A percentile compares a stretch with the other conserved stretches of the same genome.
Evolutionary conservation across 2,329 filamentous ascomycete species (phyloP).

Genomic region (Sclerotinia borealis): DNA sequence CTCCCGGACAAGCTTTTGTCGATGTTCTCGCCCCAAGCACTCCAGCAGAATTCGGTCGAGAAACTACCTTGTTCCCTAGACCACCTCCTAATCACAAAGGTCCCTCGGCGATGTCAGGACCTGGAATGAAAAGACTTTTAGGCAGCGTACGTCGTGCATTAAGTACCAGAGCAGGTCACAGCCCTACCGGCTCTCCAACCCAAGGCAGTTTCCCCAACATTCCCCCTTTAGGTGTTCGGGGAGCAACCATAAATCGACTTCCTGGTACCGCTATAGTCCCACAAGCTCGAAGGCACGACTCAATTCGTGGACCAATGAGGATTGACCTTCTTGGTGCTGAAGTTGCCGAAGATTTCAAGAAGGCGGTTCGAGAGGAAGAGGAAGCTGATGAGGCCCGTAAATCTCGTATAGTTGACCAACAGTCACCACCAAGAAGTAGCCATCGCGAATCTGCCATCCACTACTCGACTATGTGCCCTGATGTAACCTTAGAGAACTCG

Average conservation of each 20-base stretch:
- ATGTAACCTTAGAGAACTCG: slow-evolving; percentile 21
- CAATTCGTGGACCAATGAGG: slow-evolving; percentile 50
- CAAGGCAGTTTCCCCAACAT: slow-evolving; percentile 32
- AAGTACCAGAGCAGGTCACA: slow-evolving; percentile 44
- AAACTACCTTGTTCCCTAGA: slow-evolving; percentile 46
- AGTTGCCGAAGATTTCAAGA: slow-evolving; percentile 72
- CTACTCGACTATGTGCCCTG: slow-evolving; percentile 26
- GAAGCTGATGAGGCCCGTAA: slow-evolving; percentile 34
- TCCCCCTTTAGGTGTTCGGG: slow-evolving; percentile 30
- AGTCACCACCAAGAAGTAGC: slow-evolving; percentile 16
- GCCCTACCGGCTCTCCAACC: slow-evolving; percentile 30
- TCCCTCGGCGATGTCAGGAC: slow-evolving; percentile 56
- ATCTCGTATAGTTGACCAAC: slow-evolving; percentile 22
- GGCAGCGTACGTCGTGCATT: slow-evolving; percentile 79
- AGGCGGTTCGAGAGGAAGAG: slow-evolving; percentile 62
- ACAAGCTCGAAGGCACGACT: slow-evolving; percentile 43
- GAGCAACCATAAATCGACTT: slow-evolving; percentile 51
- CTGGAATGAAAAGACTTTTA: slow-evolving; percentile 79
- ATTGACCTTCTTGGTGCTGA: slow-evolving; percentile 80
- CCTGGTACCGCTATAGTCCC: slow-evolving; percentile 57
- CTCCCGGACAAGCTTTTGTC: slow-evolving; percentile 76
- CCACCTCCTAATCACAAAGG: slow-evolving; percentile 39
- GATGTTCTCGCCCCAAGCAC: slow-evolving; percentile 54
- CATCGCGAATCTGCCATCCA: slow-evolving; percentile 18
- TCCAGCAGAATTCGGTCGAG: slow-evolving; percentile 39